Percentiles rank a stretch among this genome's conserved stretches.
These are phyloP conservation scores for Collybiopsis luxurians DNA, from an alignment of 768 basidiomycete genomes.

Conservation along the genomic window DNA sequence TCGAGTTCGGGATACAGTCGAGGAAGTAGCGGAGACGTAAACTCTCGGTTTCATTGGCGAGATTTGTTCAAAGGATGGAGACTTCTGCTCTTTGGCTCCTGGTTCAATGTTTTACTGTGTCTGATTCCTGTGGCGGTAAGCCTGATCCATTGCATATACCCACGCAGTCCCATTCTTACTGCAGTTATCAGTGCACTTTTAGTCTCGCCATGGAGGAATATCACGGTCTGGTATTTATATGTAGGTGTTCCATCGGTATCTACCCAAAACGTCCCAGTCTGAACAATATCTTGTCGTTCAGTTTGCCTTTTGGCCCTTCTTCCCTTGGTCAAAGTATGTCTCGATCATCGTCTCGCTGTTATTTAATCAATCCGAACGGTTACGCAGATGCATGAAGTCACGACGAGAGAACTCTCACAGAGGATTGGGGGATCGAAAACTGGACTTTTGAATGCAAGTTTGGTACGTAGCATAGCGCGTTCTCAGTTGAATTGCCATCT, in stretches of 20 bases:
- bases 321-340: slow-evolving; percentile 69
- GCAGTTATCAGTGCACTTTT: slow-evolving; percentile 48
- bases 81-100: slow-evolving; percentile 52
- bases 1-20: not conserved
- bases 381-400: slow-evolving; percentile 69
- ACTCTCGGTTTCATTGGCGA: not conserved
- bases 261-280: not conserved
- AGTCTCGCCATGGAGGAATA: slow-evolving; percentile 44
- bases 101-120: slow-evolving; percentile 67
- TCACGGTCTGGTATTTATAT: slow-evolving; percentile 57
- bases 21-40: not conserved
- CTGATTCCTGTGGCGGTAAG: slow-evolving; percentile 69
- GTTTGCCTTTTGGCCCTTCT: slow-evolving; percentile 70
- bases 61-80: slow-evolving; percentile 42
- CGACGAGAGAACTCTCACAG: slow-evolving; percentile 68
- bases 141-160: slow-evolving; percentile 9
- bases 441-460: slow-evolving; percentile 77
- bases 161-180: not conserved
- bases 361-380: slow-evolving; percentile 27
- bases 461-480: slow-evolving; percentile 42
- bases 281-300: slow-evolving; percentile 18
- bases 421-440: slow-evolving; percentile 77
- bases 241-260: slow-evolving; percentile 39
- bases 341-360: slow-evolving; percentile 1
- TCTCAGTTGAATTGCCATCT: not conserved